Base-by-base conservation (phyloP, 2,329 filamentous ascomycete species). In the Colletotrichum chlorophyti region DNA sequence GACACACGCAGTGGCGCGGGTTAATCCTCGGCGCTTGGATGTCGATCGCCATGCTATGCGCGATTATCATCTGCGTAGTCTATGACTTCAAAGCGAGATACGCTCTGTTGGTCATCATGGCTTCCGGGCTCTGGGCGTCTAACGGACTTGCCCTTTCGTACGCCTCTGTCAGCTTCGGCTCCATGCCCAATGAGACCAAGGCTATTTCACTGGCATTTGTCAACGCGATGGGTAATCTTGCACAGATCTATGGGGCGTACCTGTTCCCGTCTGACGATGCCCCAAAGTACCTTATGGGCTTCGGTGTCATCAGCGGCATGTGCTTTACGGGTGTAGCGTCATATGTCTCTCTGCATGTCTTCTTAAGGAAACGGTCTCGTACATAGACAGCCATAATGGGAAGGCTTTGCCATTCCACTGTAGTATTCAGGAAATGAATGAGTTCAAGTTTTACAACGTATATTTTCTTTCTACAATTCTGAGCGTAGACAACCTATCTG, bases 181-280 rank as follows among this genome's bases (percentile, higher is more conserved):
- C 72, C 14, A 79, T 84, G 74, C 71, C 74, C 17, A 74, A 74
- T 1, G 81, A 85, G 63, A 75, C 76, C 2, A 68, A 80, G 76
- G 77, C 52, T 72, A 82, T 58, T 23, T 55, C 72, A 73, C 41
- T 66, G 3, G 83, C 81, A 1, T 68, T 84, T 6, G 78, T 85
- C 46, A 84, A 85, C 64, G 80, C 80, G 0, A 72, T 83, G 64
- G 82, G 80, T 3, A 84, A 84, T 53, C 66, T 84, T 2, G 79
- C 81, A 0, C 79, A 83, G 60, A 84, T 85, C 8, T 85, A 84
- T 53, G 81, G 82, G 9, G 75, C 79, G 66, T 78, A 83, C 61
- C 64, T 85, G 3, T 85, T 83, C 67, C 83, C 82, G 0, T 66
- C 68, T 1, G 63, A 70, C 0, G 80, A 84, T 51, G 69, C 69